phyloP scores from a whole-genome alignment of 495 filamentous ascomycete genomes.

The Pyrenula massariospora region DNA sequence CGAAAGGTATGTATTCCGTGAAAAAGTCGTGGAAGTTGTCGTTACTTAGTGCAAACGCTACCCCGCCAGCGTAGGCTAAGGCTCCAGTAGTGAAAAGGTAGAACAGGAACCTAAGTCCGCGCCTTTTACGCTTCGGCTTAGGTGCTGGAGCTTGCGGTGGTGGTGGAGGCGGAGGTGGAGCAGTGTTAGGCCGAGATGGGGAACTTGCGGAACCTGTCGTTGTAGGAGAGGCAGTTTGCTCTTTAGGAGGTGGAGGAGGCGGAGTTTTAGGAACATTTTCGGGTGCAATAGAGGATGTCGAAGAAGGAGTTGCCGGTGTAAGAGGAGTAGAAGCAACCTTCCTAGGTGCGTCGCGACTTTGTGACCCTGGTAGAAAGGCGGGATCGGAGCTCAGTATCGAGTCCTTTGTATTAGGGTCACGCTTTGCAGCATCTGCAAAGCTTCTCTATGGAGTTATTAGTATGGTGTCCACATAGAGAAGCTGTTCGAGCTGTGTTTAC shows the following conservation, averaged over 20 bases:
- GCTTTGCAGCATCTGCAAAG: constrained; percentile 22
- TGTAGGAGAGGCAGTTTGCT: constrained; percentile 28
- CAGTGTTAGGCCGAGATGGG: constrained; percentile 19
- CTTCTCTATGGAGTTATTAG: constrained; percentile 23
- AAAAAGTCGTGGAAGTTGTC: constrained; percentile 99
- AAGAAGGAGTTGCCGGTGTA: constrained; percentile 33
- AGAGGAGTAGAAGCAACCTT: constrained; percentile 1
- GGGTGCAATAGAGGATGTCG: constrained; percentile 42
- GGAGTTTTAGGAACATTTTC: constrained; percentile 51
- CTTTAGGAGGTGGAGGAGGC: constrained; percentile 36
- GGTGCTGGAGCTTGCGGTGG: constrained; percentile 9
- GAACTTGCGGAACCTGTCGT: constrained; percentile 17
- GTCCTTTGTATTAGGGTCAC: background rate
- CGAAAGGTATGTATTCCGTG: constrained; percentile 91
- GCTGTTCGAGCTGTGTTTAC: background rate
- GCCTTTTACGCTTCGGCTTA: constrained; percentile 47
- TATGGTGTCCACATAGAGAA: background rate
- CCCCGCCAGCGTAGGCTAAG: constrained; percentile 72
- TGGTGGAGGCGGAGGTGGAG: constrained; percentile 33
- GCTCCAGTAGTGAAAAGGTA: constrained; percentile 60
- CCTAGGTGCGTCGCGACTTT: background rate
- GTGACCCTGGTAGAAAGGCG: background rate
- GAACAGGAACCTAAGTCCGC: constrained; percentile 64
- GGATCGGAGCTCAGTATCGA: background rate
- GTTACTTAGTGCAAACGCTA: constrained; percentile 82